phyloP scores from a whole-genome alignment of 257 asterid genomes.

The Ophiorrhiza pumila region DNA sequence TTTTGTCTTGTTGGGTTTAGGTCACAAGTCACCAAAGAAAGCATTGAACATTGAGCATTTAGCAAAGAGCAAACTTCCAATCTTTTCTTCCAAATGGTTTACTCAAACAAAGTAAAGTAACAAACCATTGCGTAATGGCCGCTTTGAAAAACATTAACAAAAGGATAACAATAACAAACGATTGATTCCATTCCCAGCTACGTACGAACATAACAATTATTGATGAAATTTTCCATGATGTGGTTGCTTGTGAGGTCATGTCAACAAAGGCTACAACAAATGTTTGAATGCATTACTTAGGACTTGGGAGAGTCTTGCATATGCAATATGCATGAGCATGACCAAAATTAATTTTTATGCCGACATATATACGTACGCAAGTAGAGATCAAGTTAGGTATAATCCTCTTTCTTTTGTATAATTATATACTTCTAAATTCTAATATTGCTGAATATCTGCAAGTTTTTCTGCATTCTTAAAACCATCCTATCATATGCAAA shows the following conservation, averaged over 20 bases:
- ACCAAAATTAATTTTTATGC: too few species aligned
- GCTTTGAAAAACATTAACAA: neutral
- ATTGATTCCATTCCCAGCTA: conserved; percentile 9
- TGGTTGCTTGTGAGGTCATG: conserved; percentile 15
- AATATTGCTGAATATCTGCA: neutral
- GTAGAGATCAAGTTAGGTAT: neutral
- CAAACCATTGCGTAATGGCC: conserved; percentile 22
- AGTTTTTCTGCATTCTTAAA: too few species aligned
- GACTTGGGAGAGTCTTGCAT: too few species aligned
- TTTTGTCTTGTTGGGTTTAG: conserved; percentile 19
- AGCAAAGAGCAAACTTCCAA: conserved; percentile 19
- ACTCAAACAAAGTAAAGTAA: too few species aligned
- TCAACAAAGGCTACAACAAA: too few species aligned
- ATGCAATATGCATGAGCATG: too few species aligned
- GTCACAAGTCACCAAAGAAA: conserved; percentile 16
- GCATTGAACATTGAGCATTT: neutral
- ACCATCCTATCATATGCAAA: too few species aligned
- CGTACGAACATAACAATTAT: neutral
- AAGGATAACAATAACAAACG: too few species aligned
- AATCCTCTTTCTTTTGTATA: too few species aligned
- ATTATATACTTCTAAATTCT: too few species aligned
- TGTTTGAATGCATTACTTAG: too few species aligned
- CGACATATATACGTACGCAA: conserved; percentile 1
- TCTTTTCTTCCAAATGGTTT: conserved; percentile 18
- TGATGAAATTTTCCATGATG: conserved; percentile 2